Evolutionary conservation across 1,284 basidiomycete genomes (phyloP).

Genomic region (Caloboletus inedulis): DNA sequence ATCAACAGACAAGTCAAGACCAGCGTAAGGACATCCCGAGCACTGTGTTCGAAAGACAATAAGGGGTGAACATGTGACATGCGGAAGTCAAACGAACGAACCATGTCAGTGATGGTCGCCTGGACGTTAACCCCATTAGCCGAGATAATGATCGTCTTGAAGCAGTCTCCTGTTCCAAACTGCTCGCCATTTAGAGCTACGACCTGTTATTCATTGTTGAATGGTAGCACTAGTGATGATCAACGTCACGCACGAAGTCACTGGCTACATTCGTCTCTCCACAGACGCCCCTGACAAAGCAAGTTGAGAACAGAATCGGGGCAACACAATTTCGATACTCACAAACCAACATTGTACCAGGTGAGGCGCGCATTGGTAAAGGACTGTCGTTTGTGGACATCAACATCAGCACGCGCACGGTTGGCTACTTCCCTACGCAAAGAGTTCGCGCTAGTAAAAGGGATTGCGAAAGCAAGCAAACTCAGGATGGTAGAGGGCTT

Average conservation of each 20-base stretch:
- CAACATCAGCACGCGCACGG: conserved; percentile 38
- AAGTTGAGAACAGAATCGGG: not conserved
- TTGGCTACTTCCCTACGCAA: conserved; percentile 38
- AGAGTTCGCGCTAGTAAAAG: conserved; percentile 35
- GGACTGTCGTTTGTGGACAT: conserved; percentile 36
- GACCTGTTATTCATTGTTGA: conserved; percentile 30
- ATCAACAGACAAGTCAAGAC: conserved; percentile 76
- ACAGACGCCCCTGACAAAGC: conserved; percentile 49
- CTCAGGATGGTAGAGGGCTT: conserved; percentile 23
- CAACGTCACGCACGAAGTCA: conserved; percentile 48
- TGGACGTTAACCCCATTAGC: conserved; percentile 54
- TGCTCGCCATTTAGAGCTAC: conserved; percentile 47
- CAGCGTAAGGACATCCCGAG: conserved; percentile 66
- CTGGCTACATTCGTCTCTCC: conserved; percentile 41
- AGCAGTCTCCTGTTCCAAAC: conserved; percentile 61
- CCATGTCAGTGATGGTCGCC: conserved; percentile 68
- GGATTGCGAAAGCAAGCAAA: conserved; percentile 36
- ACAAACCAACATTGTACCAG: conserved; percentile 58
- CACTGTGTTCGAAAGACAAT: conserved; percentile 45
- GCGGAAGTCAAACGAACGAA: conserved; percentile 37
- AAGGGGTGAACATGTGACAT: conserved; percentile 1
- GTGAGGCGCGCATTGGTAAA: conserved; percentile 40
- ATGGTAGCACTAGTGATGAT: not conserved
- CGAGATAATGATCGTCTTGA: conserved; percentile 59
- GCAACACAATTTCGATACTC: conserved; percentile 25